Evolutionary conservation across 805 yeast species (phyloP), one percentile per base, ranked within the genome.

Genomic region (Saturnispora halmiae): DNA sequence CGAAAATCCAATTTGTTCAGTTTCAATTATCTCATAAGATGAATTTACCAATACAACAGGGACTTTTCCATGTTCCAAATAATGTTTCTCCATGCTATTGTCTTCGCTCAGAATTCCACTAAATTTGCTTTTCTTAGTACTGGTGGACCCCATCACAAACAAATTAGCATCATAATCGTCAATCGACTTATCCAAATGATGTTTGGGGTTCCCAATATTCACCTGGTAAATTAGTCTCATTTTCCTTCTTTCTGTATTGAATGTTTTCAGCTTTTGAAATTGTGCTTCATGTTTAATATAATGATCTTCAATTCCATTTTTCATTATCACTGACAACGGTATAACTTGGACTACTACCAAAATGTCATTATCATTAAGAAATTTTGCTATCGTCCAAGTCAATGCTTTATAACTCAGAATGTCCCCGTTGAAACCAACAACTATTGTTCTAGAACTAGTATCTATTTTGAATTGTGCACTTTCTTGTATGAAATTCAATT

Each of bases 41-140:
- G 71, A 71, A 26, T 65, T 63, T 24, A 70, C 69, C 3, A 70
- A 69, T 29, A 67, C 55, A 2, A 69, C 72, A 0, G 75, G 75
- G 6, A 71, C 59, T 2, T 61, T 61, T 6, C 72, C 65, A 40
- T 63, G 65, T 43, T 67, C 69, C n/a, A 71, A 50, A 48, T 69
- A 70, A 45, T 66, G 65, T 45, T 70, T 70, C 3, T 73, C 67
- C 52, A 71, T 57, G 2, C 72, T 64, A 28, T 70, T 69, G 1
- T 73, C 69, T 6, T 59, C 48, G 14, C 52, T 52, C 35, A 69
- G 46, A 4, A 66, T 55, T 32, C 56, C 65, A 40, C 44, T 25
- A 2, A 70, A 58, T 0, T 69, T 69, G 14, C 66, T 60, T 38
- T 61, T 56, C 18, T 51, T 54, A 3, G 58, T 49, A 28, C 62